Percentiles rank a stretch among this genome's conserved stretches.
Evolutionary conservation across 345 rosid genomes (phyloP).

Genomic region (Salix udensis): DNA sequence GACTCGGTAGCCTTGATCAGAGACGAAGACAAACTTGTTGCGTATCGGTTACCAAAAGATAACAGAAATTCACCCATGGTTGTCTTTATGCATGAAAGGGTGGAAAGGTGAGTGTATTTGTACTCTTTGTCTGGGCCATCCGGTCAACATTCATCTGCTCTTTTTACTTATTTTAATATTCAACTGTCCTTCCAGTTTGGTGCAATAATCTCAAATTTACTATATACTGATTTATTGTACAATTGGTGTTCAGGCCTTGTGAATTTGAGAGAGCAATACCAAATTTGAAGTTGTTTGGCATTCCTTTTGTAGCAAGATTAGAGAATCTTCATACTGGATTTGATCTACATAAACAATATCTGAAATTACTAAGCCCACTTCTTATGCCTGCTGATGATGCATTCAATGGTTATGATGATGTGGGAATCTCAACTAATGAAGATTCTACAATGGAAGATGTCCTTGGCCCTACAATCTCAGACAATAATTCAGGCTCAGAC

Average conservation of each 20-base stretch:
- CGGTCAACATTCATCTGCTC: neutral
- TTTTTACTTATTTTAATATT: neutral
- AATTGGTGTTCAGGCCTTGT: slow-evolving; percentile 23
- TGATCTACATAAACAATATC: slow-evolving; percentile 14
- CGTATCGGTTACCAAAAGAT: slow-evolving; percentile 20
- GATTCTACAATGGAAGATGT: slow-evolving; percentile 39
- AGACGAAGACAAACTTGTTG: slow-evolving; percentile 27
- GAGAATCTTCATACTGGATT: slow-evolving; percentile 19
- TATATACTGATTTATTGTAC: slow-evolving; percentile 6
- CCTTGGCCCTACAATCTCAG: slow-evolving; percentile 23
- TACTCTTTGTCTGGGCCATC: neutral
- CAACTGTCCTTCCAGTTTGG: neutral
- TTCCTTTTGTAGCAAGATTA: slow-evolving; percentile 51
- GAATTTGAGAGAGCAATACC: slow-evolving; percentile 7
- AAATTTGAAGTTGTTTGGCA: slow-evolving; percentile 38
- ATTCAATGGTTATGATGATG: slow-evolving; percentile 32
- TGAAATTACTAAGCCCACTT: slow-evolving; percentile 20
- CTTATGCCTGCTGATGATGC: slow-evolving; percentile 17
- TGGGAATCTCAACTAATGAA: slow-evolving; percentile 22
- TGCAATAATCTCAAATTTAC: neutral
- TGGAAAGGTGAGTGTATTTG: slow-evolving; percentile 19
- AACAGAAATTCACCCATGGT: slow-evolving; percentile 10
- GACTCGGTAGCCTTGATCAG: slow-evolving; percentile 21
- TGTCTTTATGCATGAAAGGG: slow-evolving; percentile 18
- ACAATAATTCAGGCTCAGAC: slow-evolving; percentile 23